Percentiles rank a stretch among this genome's conserved stretches.
Conservation (phyloP, 2,329 filamentous ascomycete species). For the Chrysoporthe austroafricana region DNA sequence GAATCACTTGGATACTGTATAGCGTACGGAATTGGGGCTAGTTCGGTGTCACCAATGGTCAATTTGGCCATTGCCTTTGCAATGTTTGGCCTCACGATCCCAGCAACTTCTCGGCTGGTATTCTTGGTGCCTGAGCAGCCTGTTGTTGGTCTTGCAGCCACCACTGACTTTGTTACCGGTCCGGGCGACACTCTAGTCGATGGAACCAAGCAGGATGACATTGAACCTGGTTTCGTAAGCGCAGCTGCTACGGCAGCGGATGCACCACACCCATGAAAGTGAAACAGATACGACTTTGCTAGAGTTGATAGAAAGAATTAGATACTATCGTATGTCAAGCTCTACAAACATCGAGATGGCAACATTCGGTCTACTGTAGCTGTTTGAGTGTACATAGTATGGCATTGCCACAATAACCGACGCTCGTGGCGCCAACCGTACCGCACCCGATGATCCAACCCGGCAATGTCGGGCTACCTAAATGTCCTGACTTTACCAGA, state of each 20-base stretch:
- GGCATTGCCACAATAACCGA: not conserved
- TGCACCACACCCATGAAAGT: not conserved
- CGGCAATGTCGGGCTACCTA: no score
- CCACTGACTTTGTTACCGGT: not conserved
- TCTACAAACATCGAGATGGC: not conserved
- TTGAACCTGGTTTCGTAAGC: not conserved
- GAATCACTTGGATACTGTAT: slow-evolving; percentile 52
- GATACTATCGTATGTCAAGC: not conserved
- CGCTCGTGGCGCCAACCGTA: not conserved
- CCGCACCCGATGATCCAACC: no score
- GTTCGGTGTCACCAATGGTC: slow-evolving; percentile 49
- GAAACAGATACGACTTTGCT: not conserved
- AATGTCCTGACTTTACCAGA: not conserved
- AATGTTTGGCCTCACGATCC: slow-evolving; percentile 49
- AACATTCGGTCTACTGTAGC: not conserved
- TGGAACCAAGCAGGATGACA: not conserved
- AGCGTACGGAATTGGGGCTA: slow-evolving; percentile 52
- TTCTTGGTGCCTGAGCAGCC: slow-evolving; percentile 44
- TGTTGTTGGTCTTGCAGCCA: slow-evolving; percentile 31
- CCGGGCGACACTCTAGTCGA: not conserved
- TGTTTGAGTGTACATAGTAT: not conserved
- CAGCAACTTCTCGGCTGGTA: slow-evolving; percentile 41
- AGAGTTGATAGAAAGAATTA: not conserved
- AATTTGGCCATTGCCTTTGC: slow-evolving; percentile 53
- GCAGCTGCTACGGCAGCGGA: not conserved